Evolutionary conservation across 768 basidiomycete species (phyloP).

Genomic region (Roridomyces roridus): DNA sequence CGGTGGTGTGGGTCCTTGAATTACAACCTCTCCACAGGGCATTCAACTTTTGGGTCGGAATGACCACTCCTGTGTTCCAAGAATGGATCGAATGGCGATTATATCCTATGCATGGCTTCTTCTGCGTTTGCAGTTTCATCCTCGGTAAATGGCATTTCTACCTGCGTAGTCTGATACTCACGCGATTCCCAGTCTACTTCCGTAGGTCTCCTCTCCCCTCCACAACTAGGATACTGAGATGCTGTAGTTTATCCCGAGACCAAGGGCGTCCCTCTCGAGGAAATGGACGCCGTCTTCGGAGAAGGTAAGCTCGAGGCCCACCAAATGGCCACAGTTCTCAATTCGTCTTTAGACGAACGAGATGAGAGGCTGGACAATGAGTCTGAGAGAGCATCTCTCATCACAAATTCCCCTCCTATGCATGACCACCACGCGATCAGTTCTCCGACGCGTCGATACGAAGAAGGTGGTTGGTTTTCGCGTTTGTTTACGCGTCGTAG

Average conservation of each 20-base stretch:
- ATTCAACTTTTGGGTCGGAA: conserved; percentile 92
- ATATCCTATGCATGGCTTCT: conserved; percentile 96
- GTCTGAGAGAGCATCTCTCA: conserved; percentile 59
- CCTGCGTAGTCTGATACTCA: conserved; percentile 10
- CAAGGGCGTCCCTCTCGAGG: conserved; percentile 85
- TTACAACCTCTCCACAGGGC: conserved; percentile 47
- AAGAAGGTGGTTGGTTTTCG: conserved; percentile 52
- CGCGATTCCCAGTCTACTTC: conserved; percentile 65
- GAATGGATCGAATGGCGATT: conserved; percentile 89
- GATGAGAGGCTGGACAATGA: conserved; percentile 73
- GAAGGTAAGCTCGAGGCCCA: conserved; percentile 60
- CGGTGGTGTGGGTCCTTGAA: not conserved
- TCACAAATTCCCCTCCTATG: conserved; percentile 44
- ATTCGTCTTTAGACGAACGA: conserved; percentile 36
- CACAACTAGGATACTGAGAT: conserved; percentile 5
- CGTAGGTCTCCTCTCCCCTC: conserved; percentile 47
- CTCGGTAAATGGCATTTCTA: conserved; percentile 51
- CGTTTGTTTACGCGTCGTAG: conserved; percentile 54
- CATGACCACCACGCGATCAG: conserved; percentile 43
- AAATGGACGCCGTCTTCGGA: conserved; percentile 90
- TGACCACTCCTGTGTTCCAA: conserved; percentile 85
- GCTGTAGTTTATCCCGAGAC: conserved; percentile 82
- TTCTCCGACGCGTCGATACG: conserved; percentile 26
- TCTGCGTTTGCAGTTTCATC: conserved; percentile 86
- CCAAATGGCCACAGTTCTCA: not conserved